Conservation (phyloP, 768 basidiomycete species). For the Podaxis sp. region DNA sequence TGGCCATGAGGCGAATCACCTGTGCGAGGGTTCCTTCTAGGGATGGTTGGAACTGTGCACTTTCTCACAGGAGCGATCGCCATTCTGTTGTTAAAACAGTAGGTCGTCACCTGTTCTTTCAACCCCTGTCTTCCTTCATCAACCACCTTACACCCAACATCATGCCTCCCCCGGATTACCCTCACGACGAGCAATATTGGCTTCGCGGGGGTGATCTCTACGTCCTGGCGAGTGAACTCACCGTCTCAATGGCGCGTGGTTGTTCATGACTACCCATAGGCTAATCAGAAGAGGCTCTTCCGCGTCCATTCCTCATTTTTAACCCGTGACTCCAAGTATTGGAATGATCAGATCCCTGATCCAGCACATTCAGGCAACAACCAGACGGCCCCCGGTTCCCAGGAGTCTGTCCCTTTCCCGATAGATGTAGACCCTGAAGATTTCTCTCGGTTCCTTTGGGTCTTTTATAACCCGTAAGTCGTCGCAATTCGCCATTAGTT, state of each 20-base stretch:
- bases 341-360: background rate
- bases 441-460: background rate
- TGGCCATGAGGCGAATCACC: no score
- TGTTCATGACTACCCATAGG: no score
- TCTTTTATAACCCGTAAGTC: background rate
- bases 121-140: no score
- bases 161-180: no score
- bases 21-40: no score
- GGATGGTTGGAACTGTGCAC: no score
- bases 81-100: no score
- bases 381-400: background rate
- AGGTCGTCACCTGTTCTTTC: no score
- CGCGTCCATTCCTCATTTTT: conserved; percentile 1
- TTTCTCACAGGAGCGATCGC: no score
- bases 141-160: no score
- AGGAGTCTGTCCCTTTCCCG: background rate
- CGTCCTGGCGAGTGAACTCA: background rate
- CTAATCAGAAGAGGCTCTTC: background rate
- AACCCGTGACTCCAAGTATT: background rate
- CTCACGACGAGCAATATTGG: background rate
- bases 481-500: background rate
- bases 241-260: no score
- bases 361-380: background rate
- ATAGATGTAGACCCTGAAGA: background rate
- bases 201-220: background rate